These are phyloP conservation scores for Syncephalastrum sp. DNA, from an alignment of 371 early-diverging fungal species.

Conservation along the genomic window DNA sequence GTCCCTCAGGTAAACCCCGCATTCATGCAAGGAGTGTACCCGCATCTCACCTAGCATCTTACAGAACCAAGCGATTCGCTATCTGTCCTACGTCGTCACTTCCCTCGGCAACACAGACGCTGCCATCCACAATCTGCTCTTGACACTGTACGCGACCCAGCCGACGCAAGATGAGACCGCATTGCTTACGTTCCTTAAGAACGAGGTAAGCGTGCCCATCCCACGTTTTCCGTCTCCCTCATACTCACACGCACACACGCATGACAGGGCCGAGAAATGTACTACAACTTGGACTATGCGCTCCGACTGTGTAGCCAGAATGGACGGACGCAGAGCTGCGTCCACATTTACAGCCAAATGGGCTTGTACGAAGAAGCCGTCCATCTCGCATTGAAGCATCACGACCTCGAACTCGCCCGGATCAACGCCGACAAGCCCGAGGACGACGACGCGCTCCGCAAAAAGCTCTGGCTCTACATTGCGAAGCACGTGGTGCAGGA, in stretches of 20 bases:
- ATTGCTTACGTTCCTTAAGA: conserved; percentile 67
- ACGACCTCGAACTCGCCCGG: conserved; percentile 84
- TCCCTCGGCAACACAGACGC: conserved; percentile 78
- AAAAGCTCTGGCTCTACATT: conserved; percentile 89
- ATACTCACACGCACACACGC: background rate
- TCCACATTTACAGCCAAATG: conserved; percentile 79
- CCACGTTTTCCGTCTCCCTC: background rate
- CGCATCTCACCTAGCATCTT: background rate
- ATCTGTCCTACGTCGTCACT: conserved; percentile 80
- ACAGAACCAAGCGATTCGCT: conserved; percentile 86
- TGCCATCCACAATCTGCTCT: conserved; percentile 87
- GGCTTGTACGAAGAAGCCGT: conserved; percentile 86
- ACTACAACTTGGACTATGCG: conserved; percentile 84
- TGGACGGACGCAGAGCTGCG: conserved; percentile 74
- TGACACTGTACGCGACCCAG: conserved; percentile 81
- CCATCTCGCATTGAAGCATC: conserved; percentile 73
- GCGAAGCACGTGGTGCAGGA: conserved; percentile 86
- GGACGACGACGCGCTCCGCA: conserved; percentile 76
- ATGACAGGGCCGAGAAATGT: conserved; percentile 58
- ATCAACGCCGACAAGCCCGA: conserved; percentile 90
- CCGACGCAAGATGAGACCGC: conserved; percentile 61
- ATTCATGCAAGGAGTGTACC: background rate
- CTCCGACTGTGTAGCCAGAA: conserved; percentile 78
- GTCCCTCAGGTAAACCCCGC: conserved; percentile 15
- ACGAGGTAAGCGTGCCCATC: conserved; percentile 47